Base-by-base conservation (phyloP, 2,329 filamentous ascomycete species). In the Pseudodiploospora longispora region DNA sequence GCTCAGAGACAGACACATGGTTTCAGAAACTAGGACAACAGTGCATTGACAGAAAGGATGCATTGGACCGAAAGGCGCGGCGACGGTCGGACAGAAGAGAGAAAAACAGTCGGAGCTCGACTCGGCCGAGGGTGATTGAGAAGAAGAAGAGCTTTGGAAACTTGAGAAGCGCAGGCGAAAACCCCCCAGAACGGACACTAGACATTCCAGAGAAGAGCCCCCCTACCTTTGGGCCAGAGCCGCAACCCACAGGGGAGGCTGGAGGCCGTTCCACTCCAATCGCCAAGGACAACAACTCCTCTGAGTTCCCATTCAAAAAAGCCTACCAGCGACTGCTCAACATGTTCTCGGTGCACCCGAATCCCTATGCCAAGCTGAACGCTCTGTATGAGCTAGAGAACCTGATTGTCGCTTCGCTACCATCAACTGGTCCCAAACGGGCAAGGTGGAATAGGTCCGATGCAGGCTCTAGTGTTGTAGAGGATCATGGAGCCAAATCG, bases 1-100 rank as follows among this genome's bases (percentile, higher is more conserved):
- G 93, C 3, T 95, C 89, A 36, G 93, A 98, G 67, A 97, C 91
- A 1, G 93, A 97, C 61, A 74, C 74, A 3, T 96, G 91, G 85
- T 93, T 96, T 53, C 73, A 78, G 42, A 77, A 78, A 10, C 62
- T 89, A 6, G 79, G 80, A 3, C 76, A 83, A 53, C 70, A 83
- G 51, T 83, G 79, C 57, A 79, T 82, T 42, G 77, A 82, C 34
- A 71, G 79, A 28, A 78, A 75, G 38, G 76, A 82, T 40, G 70
- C 74, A 4, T 63, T 75, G 30, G 71, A 79, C 47, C 66, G 68
- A 34, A 69, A 71, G 39, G 67, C 68, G 41, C 59, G 69, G 48
- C 57, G 70, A 47, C 58, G 59, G 30, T 52, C 55, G 3, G 61
- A 62, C 10, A 68, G 67, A 49, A 71, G 68, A 39, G 55, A 58